These are phyloP conservation scores for Hypericum perforatum DNA, from an alignment of 345 rosid genomes.

Conservation along the genomic window DNA sequence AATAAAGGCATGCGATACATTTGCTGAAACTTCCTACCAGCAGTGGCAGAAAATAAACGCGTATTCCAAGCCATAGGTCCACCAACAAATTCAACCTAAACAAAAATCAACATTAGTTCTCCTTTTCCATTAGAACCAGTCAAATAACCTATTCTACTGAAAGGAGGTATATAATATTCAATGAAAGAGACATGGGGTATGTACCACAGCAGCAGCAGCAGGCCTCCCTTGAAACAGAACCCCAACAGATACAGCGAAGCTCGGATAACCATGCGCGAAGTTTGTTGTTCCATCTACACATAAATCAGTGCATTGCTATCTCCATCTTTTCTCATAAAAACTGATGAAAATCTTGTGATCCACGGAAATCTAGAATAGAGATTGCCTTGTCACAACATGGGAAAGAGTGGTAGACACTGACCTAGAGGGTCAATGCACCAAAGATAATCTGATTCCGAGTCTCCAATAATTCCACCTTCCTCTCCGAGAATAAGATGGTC, in stretches of 20 bases:
- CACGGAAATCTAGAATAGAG: background rate
- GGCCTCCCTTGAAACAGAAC: slow-evolving; percentile 77
- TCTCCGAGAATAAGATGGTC: slow-evolving; percentile 95
- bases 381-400: background rate
- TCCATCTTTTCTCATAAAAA: background rate
- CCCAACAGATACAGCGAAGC: slow-evolving; percentile 95
- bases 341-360: background rate
- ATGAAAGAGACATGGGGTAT: background rate
- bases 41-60: slow-evolving; percentile 71
- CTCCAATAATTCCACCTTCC: slow-evolving; percentile 86
- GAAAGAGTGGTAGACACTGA: slow-evolving; percentile 18
- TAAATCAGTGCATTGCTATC: background rate
- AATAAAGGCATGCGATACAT: background rate
- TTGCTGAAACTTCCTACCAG: slow-evolving; percentile 37
- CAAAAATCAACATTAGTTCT: slow-evolving; percentile 1
- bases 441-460: slow-evolving; percentile 73
- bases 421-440: slow-evolving; percentile 99
- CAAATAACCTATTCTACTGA: too few relatives aligned
- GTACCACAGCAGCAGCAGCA: slow-evolving; percentile 89
- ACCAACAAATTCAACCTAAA: slow-evolving; percentile 91
- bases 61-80: slow-evolving; percentile 98
- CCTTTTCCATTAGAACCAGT: background rate
- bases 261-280: slow-evolving; percentile 92
- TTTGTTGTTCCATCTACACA: slow-evolving; percentile 87
- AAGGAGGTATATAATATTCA: too few relatives aligned